Percentiles rank a stretch among this genome's conserved stretches.
Conservation (phyloP, 805 yeast genomes). For the Saccharomycopsis guyanensis region DNA sequence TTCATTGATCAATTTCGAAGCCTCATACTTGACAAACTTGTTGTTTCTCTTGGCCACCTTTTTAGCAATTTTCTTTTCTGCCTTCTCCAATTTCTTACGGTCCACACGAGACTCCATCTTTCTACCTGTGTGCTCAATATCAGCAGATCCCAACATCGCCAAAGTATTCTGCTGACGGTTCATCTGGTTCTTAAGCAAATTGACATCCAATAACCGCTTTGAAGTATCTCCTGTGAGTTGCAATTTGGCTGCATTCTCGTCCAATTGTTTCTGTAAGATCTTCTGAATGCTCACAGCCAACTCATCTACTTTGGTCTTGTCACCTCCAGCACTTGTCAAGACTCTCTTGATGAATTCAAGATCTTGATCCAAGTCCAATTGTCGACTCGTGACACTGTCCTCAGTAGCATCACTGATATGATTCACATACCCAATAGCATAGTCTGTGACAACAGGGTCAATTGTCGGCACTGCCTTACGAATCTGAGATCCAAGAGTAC, state of each 20-base stretch:
- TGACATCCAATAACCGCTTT: constrained; percentile 73
- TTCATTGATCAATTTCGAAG: constrained; percentile 77
- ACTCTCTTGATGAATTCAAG: constrained; percentile 58
- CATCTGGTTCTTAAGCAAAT: constrained; percentile 56
- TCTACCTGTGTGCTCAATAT: constrained; percentile 87
- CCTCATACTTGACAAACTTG: constrained; percentile 81
- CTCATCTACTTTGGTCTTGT: constrained; percentile 41
- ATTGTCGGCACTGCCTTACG: constrained; percentile 82
- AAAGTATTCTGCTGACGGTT: constrained; percentile 68
- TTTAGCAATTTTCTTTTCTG: constrained; percentile 94
- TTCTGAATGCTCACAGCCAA: constrained; percentile 41
- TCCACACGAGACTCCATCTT: constrained; percentile 92
- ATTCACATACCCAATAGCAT: constrained; percentile 85
- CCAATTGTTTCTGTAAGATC: constrained; percentile 43
- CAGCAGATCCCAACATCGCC: constrained; percentile 72
- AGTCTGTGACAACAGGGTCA: constrained; percentile 80
- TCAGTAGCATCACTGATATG: constrained; percentile 72
- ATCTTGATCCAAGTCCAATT: constrained; percentile 59
- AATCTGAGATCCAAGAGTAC: constrained; percentile 39
- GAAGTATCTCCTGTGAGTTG: constrained; percentile 82
- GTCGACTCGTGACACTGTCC: constrained; percentile 75
- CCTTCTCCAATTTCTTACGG: constrained; percentile 92
- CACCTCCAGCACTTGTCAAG: constrained; percentile 79
- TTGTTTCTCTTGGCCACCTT: constrained; percentile 86
- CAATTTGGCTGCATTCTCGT: constrained; percentile 63